Base-by-base conservation (phyloP, 176 grass and related monocot genomes). In the Stipa capillata region DNA sequence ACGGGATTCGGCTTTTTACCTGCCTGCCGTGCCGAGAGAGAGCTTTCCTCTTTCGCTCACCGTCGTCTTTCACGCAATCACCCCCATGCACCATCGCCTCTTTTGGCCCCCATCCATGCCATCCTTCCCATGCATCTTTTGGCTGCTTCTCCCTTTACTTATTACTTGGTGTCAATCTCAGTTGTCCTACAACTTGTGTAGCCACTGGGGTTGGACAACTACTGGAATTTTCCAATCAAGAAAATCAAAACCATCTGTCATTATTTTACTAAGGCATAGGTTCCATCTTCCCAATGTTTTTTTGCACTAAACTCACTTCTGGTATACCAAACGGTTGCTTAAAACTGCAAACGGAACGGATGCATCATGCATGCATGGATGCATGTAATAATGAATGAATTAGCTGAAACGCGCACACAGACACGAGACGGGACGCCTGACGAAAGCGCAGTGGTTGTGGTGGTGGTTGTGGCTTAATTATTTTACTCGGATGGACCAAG, bases 391-490 rank as follows among this genome's bases (percentile, higher is more conserved):
- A n/a, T n/a, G n/a, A n/a, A n/a, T n/a, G n/a, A n/a, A n/a, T n/a
- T n/a, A n/a, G 80, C 57, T 74, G 57, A 74, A 51, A n/a, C n/a
- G 53, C 50, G 0, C 20, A 15, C 8, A 29, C 23, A 1, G 21
- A n/a, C n/a, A n/a, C n/a, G n/a, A n/a, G n/a, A 57, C 12, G 10
- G 14, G 54, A 24, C 69, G 37, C 31, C 71, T 33, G 47, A 16
- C 33, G 55, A 76, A 21, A n/a, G 79, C 64, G 62, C 35, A 37
- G 73, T 82, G 56, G 85, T 64, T 72, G 85, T 1, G 50, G 85
- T n/a, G n/a, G n/a, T 87, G 65, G 79, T 87, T 87, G 73, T 49
- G 10, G 85, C 33, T 69, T 32, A 48, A 70, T 21, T 49, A 28
- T 76, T 76, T 11, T n/a, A 50, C 31, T 37, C 24, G n/a, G 53